Evolutionary conservation across 1,139 yeast genomes (phyloP).

Genomic region (Geotrichum bryndzae): DNA sequence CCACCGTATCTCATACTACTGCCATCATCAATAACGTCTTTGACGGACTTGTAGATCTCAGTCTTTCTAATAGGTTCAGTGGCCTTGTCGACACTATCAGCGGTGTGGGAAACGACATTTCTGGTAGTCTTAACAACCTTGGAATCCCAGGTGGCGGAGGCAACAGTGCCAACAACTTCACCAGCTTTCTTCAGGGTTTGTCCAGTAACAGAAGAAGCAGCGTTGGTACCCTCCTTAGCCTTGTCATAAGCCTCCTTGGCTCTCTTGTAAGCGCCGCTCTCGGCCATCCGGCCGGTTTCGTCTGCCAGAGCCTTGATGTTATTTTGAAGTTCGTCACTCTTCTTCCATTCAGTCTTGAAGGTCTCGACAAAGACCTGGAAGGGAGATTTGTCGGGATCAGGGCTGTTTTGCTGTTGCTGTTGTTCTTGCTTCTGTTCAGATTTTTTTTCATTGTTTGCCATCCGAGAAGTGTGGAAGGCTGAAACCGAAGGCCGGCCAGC

Average conservation of each 20-base stretch:
- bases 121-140: constrained; percentile 87
- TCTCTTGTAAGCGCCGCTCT: constrained; percentile 84
- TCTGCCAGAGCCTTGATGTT: constrained; percentile 93
- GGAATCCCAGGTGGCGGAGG: constrained; percentile 93
- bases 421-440: constrained; percentile 13
- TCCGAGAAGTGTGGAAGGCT: constrained; percentile 14
- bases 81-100: constrained; percentile 68
- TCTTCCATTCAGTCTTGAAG: constrained; percentile 83
- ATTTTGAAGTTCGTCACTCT: constrained; percentile 82
- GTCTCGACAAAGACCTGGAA: constrained; percentile 90
- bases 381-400: constrained; percentile 54
- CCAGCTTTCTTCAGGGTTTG: constrained; percentile 84
- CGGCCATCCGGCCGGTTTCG: constrained; percentile 92
- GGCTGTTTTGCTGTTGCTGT: constrained; percentile 14
- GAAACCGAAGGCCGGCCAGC: constrained; percentile 8
- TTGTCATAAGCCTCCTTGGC: constrained; percentile 89
- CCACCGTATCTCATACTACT: constrained; percentile 88
- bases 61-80: constrained; percentile 94
- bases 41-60: constrained; percentile 79
- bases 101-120: constrained; percentile 70
- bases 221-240: constrained; percentile 47
- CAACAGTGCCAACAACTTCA: constrained; percentile 87
- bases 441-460: constrained; percentile 8
- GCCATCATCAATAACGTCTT: constrained; percentile 88
- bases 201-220: constrained; percentile 62